Base-by-base conservation (phyloP, 106 monocot genomes). In the Hemerocallis citrina region DNA sequence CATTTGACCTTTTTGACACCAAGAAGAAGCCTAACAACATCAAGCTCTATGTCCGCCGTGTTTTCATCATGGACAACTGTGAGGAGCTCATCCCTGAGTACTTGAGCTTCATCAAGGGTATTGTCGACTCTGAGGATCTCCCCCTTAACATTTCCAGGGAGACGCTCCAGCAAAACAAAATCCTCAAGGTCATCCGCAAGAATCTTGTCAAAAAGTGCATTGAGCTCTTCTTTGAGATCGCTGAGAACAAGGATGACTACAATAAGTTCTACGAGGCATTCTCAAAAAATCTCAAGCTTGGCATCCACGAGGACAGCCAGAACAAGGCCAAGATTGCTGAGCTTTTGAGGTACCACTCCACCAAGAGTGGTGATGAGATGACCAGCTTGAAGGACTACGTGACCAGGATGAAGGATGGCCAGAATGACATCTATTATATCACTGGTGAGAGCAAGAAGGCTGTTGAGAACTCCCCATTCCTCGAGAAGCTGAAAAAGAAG, bases 401-500 rank as follows among this genome's bases (percentile, higher is more conserved):
- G 13, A 84, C 84, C 1, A 68, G 84, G 75, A 84, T 84, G 84
- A 84, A 84, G 84, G 84, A 84, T 49, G 72, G 84, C 5, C 84
- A 84, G 79, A 79, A 25, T 38, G 84, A 84, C 16, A 79, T 84
- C 17, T 84, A 79, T 68, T 84, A 79, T 62, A 84, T 84, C 56
- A 84, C 84, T 19, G 84, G 84, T 50, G 84, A 84, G 75, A 84
- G 84, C 65, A 84, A 84, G 69, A 84, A 84, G 65, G 84, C 84
- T 2, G 84, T 84, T 7, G 84, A 84, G 71, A 84, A 84, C 72
- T 84, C 84, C 22, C 84, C 84, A 0, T 84, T 79, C 75, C 75
- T 84, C 1, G 84, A 84, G 65, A 84, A 75, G 75, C 57, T 84
- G 42, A 84, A 79, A 72, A 79, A 79, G 75, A 79, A 72, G 55